phyloP scores from a whole-genome alignment of 2,329 filamentous ascomycete species.

The Fusarium graminum region DNA sequence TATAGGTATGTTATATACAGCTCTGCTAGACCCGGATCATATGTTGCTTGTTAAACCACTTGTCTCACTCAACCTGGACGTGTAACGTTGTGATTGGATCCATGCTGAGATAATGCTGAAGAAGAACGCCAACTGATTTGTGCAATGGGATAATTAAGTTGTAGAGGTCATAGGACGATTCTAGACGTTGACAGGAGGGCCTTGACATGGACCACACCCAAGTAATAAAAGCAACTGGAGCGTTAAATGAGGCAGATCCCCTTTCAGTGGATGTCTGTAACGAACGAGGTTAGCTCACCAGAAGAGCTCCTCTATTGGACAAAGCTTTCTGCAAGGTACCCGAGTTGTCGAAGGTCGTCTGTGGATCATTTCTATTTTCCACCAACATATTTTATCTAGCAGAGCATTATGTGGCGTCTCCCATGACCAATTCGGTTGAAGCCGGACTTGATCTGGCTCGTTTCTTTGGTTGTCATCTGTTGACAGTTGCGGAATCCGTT shows the following conservation, averaged over 20 bases:
- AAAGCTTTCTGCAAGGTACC: constrained; percentile 44
- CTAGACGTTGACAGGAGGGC: constrained; percentile 39
- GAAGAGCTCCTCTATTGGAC: constrained; percentile 28
- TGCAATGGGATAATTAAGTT: constrained; percentile 29
- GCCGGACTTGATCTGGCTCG: constrained; percentile 25
- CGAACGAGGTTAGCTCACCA: constrained; percentile 32
- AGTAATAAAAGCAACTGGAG: constrained; percentile 30
- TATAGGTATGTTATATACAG: constrained; percentile 16
- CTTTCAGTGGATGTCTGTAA: constrained; percentile 39
- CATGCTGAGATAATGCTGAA: constrained; percentile 4
- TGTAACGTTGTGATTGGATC: background rate
- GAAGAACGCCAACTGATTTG: constrained; percentile 32
- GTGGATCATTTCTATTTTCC: constrained; percentile 26
- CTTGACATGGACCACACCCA: constrained; percentile 28
- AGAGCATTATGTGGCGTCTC: constrained; percentile 34
- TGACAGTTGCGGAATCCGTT: constrained; percentile 29
- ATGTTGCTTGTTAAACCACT: constrained; percentile 17
- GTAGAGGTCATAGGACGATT: constrained; percentile 21
- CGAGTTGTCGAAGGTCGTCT: constrained; percentile 35
- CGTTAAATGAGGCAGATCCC: constrained; percentile 48
- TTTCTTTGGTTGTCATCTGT: constrained; percentile 29
- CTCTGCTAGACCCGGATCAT: constrained; percentile 24
- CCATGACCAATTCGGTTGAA: constrained; percentile 33
- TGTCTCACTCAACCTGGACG: background rate
- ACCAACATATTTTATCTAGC: constrained; percentile 1